Percentiles rank a stretch among this genome's conserved stretches.
These are phyloP conservation scores for Boletus patriciae DNA, from an alignment of 768 basidiomycete genomes.

Conservation along the genomic window DNA sequence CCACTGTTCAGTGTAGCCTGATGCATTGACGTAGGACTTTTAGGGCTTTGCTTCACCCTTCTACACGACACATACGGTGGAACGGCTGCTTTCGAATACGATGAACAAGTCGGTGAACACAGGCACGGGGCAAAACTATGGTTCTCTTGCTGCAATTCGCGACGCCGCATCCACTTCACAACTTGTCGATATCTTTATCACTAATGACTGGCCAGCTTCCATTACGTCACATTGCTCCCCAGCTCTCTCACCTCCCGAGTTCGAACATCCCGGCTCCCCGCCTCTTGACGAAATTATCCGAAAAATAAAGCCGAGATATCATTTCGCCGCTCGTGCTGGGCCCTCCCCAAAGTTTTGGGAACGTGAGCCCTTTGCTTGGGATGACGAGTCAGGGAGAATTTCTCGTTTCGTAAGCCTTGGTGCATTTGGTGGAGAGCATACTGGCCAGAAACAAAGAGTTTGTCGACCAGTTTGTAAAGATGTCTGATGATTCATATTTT, in stretches of 20 bases:
- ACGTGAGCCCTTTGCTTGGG: conserved; percentile 88
- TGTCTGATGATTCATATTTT: conserved; percentile 8
- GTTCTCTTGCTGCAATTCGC: conserved; percentile 67
- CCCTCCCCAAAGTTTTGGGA: conserved; percentile 88
- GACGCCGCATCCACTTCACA: conserved; percentile 60
- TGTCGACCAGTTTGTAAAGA: conserved; percentile 27
- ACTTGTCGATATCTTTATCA: conserved; percentile 77
- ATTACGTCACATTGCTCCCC: conserved; percentile 60
- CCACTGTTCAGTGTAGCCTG: background rate
- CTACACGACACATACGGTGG: conserved; percentile 67
- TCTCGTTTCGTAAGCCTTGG: conserved; percentile 83
- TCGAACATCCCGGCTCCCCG: conserved; percentile 46
- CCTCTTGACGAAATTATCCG: conserved; percentile 66
- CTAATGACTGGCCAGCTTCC: conserved; percentile 71
- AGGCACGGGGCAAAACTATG: conserved; percentile 49
- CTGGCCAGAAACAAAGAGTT: conserved; percentile 82
- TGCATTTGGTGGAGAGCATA: conserved; percentile 68
- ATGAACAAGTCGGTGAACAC: conserved; percentile 49
- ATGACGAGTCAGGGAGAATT: conserved; percentile 62
- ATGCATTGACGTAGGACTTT: conserved; percentile 2
- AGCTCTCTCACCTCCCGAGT: conserved; percentile 46
- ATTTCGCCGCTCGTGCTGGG: conserved; percentile 70
- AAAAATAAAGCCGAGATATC: conserved; percentile 79
- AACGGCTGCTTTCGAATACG: conserved; percentile 71
- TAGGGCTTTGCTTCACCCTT: conserved; percentile 78